Conservation (phyloP, 2,329 filamentous ascomycete genomes). For the Aspergillus sp. region DNA sequence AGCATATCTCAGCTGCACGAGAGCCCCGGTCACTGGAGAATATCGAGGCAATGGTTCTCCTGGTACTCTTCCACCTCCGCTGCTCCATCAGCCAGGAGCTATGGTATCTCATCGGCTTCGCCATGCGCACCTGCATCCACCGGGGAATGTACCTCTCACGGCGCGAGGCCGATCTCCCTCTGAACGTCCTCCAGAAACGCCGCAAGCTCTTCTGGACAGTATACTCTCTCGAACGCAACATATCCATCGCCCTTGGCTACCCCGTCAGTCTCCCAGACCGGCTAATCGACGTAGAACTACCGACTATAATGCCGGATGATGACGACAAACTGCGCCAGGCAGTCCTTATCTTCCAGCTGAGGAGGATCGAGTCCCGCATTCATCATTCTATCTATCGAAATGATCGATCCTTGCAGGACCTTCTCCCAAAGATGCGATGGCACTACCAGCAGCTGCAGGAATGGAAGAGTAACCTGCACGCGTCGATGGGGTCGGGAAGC, state of each 20-base stretch:
- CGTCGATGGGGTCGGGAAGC: background rate
- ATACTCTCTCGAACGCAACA: slow-evolving; percentile 1
- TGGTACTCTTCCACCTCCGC: slow-evolving; percentile 8
- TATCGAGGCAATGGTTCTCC: slow-evolving; percentile 7
- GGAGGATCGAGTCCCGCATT: background rate
- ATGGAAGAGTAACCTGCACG: background rate
- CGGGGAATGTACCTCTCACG: slow-evolving; percentile 5
- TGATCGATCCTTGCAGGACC: background rate
- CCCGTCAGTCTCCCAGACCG: slow-evolving; percentile 1
- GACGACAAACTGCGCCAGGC: background rate
- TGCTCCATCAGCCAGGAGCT: slow-evolving; percentile 9
- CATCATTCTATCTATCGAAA: slow-evolving; percentile 1
- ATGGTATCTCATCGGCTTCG: slow-evolving; percentile 9
- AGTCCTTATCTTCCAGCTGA: background rate
- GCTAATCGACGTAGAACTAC: background rate
- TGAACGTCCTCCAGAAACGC: background rate
- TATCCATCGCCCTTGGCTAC: slow-evolving; percentile 1
- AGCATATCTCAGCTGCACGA: slow-evolving; percentile 5
- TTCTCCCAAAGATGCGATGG: background rate
- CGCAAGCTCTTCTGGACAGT: slow-evolving; percentile 1
- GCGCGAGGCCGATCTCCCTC: background rate
- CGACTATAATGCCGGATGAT: background rate
- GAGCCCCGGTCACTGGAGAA: slow-evolving; percentile 7
- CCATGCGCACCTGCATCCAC: slow-evolving; percentile 8
- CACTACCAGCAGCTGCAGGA: background rate